Evolutionary conservation across 768 basidiomycete genomes (phyloP).

Genomic region (Calocybe indica): DNA sequence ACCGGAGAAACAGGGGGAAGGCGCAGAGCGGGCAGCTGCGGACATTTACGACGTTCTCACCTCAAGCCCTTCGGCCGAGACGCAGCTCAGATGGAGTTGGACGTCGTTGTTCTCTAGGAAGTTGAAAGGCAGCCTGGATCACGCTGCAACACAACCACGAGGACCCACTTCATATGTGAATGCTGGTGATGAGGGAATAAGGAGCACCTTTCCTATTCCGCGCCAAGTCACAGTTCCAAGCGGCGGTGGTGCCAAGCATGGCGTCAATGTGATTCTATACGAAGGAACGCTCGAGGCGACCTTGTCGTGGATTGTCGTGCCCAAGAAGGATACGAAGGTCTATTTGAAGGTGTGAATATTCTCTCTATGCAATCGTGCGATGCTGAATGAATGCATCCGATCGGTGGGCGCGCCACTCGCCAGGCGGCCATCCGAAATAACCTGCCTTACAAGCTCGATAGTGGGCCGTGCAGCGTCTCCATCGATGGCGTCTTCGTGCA

Average conservation of each 20-base stretch:
- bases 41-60: too few species aligned
- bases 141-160: too few species aligned
- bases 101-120: too few species aligned
- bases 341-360: constrained; percentile 10
- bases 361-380: too few species aligned
- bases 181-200: constrained; percentile 1
- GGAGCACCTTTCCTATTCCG: constrained; percentile 7
- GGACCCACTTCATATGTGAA: too few species aligned
- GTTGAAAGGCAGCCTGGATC: too few species aligned
- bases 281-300: not conserved
- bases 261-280: constrained; percentile 5
- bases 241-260: constrained; percentile 7
- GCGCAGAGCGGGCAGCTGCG: too few species aligned
- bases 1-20: too few species aligned
- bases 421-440: constrained; percentile 16
- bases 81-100: too few species aligned
- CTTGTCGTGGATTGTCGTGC: constrained; percentile 8
- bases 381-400: too few species aligned
- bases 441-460: constrained; percentile 16
- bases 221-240: constrained; percentile 8
- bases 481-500: constrained; percentile 25
- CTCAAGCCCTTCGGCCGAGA: too few species aligned
- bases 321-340: constrained; percentile 1
- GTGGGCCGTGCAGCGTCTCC: constrained; percentile 18
- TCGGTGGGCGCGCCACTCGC: too few species aligned